Conservation (phyloP, 2,329 filamentous ascomycete genomes). For the Verticillium tricorpus region DNA sequence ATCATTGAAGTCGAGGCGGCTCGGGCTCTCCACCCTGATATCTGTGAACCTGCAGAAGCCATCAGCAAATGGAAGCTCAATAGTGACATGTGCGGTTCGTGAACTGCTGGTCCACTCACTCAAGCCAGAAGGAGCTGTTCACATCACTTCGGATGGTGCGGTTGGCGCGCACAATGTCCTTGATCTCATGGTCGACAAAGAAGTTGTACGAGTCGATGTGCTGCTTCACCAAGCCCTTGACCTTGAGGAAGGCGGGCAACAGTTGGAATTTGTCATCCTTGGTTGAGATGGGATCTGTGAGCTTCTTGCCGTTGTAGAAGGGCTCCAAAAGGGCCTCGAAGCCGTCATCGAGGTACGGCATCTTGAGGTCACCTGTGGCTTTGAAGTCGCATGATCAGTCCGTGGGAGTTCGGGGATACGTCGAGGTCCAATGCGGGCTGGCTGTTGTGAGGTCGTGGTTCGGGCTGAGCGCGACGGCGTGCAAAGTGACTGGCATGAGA, state of each 20-base stretch:
- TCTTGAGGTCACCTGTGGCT: conserved; percentile 25
- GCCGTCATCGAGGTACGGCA: conserved; percentile 55
- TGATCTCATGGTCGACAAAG: conserved; percentile 93
- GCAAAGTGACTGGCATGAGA: neutral
- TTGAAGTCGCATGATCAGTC: conserved; percentile 1
- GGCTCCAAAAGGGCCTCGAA: conserved; percentile 64
- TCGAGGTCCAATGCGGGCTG: neutral
- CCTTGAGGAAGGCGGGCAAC: conserved; percentile 93
- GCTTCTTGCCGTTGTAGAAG: conserved; percentile 64
- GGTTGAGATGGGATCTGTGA: conserved; percentile 60
- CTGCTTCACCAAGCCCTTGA: conserved; percentile 95
- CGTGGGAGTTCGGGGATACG: neutral
- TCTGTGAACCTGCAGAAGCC: conserved; percentile 60
- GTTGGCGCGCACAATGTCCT: conserved; percentile 93
- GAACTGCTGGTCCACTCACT: conserved; percentile 34
- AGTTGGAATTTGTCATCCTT: conserved; percentile 93
- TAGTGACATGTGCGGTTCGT: neutral
- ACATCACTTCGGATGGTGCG: conserved; percentile 85
- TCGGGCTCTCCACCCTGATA: conserved; percentile 80
- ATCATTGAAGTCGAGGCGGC: conserved; percentile 71
- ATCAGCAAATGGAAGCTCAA: neutral
- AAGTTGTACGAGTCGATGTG: conserved; percentile 99
- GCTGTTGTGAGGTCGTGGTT: neutral
- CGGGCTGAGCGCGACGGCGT: neutral
- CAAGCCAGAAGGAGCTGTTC: conserved; percentile 87